phyloP scores from a whole-genome alignment of 2,329 filamentous ascomycete species.

The Elsinoe fawcettii region DNA sequence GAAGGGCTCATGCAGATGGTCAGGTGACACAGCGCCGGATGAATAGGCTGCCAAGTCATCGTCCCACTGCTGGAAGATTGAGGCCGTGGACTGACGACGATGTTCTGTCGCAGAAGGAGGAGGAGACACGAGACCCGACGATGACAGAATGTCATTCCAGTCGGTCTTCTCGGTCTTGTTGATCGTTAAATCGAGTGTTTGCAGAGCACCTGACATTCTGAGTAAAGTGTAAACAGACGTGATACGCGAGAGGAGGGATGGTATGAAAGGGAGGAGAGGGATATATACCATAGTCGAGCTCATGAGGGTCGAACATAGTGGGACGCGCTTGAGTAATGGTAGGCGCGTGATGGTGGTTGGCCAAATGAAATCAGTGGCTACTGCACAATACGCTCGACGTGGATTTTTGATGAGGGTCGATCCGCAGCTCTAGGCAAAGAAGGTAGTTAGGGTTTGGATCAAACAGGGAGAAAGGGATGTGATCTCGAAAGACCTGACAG shows the following conservation, averaged over 20 bases:
- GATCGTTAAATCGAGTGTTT: neutral
- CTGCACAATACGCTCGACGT: neutral
- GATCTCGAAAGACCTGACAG: neutral
- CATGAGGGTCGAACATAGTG: neutral
- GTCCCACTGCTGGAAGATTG: neutral
- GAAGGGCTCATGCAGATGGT: neutral
- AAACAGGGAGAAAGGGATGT: neutral
- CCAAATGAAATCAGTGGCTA: neutral
- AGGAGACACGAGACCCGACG: neutral
- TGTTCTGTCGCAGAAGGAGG: neutral
- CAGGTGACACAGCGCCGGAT: neutral
- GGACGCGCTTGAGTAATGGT: neutral
- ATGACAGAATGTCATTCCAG: neutral
- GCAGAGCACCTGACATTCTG: neutral
- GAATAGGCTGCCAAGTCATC: neutral
- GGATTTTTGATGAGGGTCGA: constrained; percentile 5
- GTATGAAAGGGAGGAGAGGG: neutral
- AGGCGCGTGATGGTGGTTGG: constrained; percentile 11
- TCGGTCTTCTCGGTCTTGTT: neutral
- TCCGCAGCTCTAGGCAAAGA: constrained; percentile 1
- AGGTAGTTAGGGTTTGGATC: neutral
- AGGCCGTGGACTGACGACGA: neutral
- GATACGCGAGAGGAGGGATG: neutral
- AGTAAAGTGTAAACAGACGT: neutral
- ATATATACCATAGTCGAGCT: constrained; percentile 8